Conservation (phyloP, 805 yeast genomes). For the Jamesozyma spencerorum region DNA sequence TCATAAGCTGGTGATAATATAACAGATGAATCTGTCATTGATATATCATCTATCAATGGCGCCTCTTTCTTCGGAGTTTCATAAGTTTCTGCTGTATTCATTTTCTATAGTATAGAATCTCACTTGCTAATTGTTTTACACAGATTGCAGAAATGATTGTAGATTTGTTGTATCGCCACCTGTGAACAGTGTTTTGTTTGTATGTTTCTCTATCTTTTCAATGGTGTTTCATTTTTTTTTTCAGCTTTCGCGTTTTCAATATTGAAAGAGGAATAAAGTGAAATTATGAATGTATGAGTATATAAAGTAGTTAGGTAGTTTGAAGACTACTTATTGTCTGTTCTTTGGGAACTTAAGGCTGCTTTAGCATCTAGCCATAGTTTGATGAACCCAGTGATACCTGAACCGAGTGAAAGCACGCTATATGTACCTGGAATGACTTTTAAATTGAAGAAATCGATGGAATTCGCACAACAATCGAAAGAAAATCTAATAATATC, state of each 20-base stretch:
- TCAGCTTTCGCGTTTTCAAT: no score
- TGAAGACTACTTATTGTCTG: not conserved
- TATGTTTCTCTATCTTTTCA: not conserved
- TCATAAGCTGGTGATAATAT: conserved; percentile 1
- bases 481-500: conserved; percentile 37
- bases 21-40: not conserved
- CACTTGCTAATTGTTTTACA: no score
- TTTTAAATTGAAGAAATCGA: conserved; percentile 37
- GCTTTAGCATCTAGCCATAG: conserved; percentile 23
- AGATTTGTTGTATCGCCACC: no score
- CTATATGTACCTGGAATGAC: conserved; percentile 27
- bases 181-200: not conserved
- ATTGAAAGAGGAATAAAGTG: no score
- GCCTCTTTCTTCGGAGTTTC: not conserved
- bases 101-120: not conserved
- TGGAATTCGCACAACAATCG: conserved; percentile 41
- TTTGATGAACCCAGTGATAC: conserved; percentile 23
- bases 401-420: conserved; percentile 25
- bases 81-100: not conserved
- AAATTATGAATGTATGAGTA: no score
- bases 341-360: not conserved
- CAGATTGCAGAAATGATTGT: no score
- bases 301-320: no score
- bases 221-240: not conserved
- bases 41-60: not conserved